Evolutionary conservation across 805 yeast genomes (phyloP), one percentile per base, ranked within the genome.

Genomic region (Jamesozyma hellenica): DNA sequence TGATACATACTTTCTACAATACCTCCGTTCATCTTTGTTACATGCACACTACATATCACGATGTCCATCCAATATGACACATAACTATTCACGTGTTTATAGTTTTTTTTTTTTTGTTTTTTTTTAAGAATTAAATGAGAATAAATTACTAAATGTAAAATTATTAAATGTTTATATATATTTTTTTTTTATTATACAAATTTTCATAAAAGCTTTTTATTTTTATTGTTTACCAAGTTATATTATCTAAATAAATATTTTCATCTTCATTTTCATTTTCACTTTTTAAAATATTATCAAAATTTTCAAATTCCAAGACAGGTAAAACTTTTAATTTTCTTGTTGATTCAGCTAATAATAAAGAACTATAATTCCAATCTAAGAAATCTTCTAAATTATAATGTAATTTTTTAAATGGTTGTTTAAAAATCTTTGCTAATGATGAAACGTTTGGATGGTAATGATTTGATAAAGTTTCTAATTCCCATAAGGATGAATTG

Each of bases 381-480:
- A 92, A 63, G 66, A 92, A 92, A 57, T 92, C 97, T 58, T 92
- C 98, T 70, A 92, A 68, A 58, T 83, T 83, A 59, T 92, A 92
- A 50, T 75, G 74, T 41, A 82, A 78, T 58, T 92, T 92, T 55
- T 79, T 75, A 65, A 87, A 90, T 3, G 96, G 96, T 61, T 92
- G 96, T 15, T 78, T 71, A 55, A 84, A 82, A 25, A 92, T 83
- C 56, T 77, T 80, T 14, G 96, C 96, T 50, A 92, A 67, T 0
- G 96, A 82, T 1, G 96, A 90, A 11, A 92, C 86, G 53, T 92
- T 92, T 13, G 97, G 96, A 63, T 92, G 97, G 56, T 87, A 90
- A 58, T 92, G 98, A 11, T 74, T 62, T 66, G 79, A 75, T 41
- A 83, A 63, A 0, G 94, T 70, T 43, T 82, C 84, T 41, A 90